Percentiles rank a stretch among this genome's conserved stretches.
phyloP scores from a whole-genome alignment of 805 yeast genomes.

The Starmerella asiatica region DNA sequence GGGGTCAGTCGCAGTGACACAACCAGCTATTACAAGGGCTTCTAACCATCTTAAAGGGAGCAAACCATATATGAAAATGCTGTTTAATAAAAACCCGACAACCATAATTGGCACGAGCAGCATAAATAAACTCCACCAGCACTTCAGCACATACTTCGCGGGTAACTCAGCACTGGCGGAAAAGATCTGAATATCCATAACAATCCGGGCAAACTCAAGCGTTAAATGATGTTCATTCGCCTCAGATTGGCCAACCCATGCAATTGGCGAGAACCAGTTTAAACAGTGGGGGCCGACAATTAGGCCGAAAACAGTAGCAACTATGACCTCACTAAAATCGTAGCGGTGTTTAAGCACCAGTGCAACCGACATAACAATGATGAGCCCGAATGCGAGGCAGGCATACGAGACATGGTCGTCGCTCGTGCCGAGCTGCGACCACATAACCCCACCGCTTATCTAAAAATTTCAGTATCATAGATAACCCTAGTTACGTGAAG shows the following conservation, averaged over 20 bases:
- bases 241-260: constrained; percentile 57
- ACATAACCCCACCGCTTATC: constrained; percentile 6
- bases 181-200: constrained; percentile 56
- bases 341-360: constrained; percentile 67
- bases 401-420: constrained; percentile 73
- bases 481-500: too few relatives aligned
- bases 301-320: constrained; percentile 71
- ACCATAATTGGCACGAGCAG: constrained; percentile 59
- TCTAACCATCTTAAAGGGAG: constrained; percentile 46
- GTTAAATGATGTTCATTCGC: constrained; percentile 35
- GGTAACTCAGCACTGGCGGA: constrained; percentile 66
- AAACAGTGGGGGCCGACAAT: constrained; percentile 81
- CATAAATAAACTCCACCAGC: constrained; percentile 45
- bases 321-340: constrained; percentile 83
- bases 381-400: constrained; percentile 67
- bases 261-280: constrained; percentile 65
- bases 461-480: neutral
- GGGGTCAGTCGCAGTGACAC: constrained; percentile 70
- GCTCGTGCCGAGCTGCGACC: constrained; percentile 13
- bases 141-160: constrained; percentile 46
- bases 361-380: constrained; percentile 70
- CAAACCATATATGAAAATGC: constrained; percentile 46
- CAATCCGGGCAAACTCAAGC: constrained; percentile 35
- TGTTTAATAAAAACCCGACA: constrained; percentile 52
- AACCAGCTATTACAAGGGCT: constrained; percentile 49